Evolutionary conservation across 169 alveolate genomes (phyloP), one percentile per base, ranked within the genome.

Genomic region (Cryptosporidium bovis): DNA sequence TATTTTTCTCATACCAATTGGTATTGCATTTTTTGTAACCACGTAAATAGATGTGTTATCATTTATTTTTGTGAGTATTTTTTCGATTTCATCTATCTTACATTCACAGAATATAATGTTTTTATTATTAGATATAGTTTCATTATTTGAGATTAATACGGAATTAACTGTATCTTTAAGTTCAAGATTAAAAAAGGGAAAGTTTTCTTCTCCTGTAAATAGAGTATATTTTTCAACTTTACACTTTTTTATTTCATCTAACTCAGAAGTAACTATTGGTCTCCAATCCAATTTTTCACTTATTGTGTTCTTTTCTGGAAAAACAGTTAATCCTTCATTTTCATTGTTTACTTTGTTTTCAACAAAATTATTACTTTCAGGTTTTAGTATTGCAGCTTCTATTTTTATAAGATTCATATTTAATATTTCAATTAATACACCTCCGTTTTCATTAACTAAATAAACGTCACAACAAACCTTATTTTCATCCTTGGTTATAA

Each of bases 221-320:
- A 69, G 31, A 31, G 6, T 18, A 34, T n/a, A 36, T 8, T 18
- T 34, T 44, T 53, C 51, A n/a, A 51, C 58, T 5, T 66, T 66
- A 53, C 51, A 51, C 18, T 13, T 53, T 24, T 51, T 24, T 53
- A 56, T 31, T 5, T 53, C 29, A 1, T 53, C 29, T 53, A 53
- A 0, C 29, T 69, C 83, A 2, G 40, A 69, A 15, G 83, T 66
- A 51, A 51, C 24, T 34, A 69, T 66, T 56, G 83, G 83, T 53
- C 83, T 69, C 83, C 83, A 69, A 20, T 69, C 83, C 40, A 69
- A n/a, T 53, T 69, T 69, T 51, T 33, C 2, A 8, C 67, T 36
- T 20, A 46, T 15, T 4, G 27, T n/a, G 15, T 53, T 6, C 24
- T 53, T 36, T 24, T 24, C 65, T 40, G 48, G 48, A 40, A 6